Evolutionary conservation across 179 eudicot species (phyloP), one percentile per base, ranked within the genome.

Genomic region (Beta macrorhiza): DNA sequence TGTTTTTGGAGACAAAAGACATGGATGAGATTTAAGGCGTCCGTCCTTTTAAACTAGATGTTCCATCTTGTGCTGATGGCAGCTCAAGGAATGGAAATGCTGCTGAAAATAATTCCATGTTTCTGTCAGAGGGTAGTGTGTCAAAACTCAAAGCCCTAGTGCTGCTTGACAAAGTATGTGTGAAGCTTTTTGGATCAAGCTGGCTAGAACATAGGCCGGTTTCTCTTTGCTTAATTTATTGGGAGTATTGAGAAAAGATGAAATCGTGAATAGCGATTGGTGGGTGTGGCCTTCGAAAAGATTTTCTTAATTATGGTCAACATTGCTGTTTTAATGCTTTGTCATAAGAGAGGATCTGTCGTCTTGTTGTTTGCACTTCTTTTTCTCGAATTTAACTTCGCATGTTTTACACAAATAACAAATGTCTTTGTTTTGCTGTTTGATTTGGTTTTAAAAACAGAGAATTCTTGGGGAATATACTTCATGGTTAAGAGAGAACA

Each of bases 401-500:
- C 42, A 57, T 75, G 11, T 14, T 61, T 9, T 59, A 25, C 42
- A 9, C 32, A 49, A n/a, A 13, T 62, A 44, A 16, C 63, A 57
- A 45, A 81, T 5, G 44, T 17, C n/a, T 71, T 37, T 3, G 6
- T 62, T 63, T 49, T 70, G 10, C 52, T 76, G 51, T 37, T 77
- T 70, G 17, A 25, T 68, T 49, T 56, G 72, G 6, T 29, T 10
- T 51, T 15, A 3, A 7, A 77, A 77, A 82, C 84, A 96, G 99
- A 91, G 85, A 82, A 88, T 94, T 61, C 89, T 93, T 22, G 86
- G 82, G 68, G 92, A 90, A 72, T 97, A 97, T 82, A 79, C 83
- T 65, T 75, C 81, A 76, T 97, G 99, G 99, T 87, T 97, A 75
- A 83, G 85, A 72, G 89, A 91, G 79, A 91, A 72, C 83, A 89